Evolutionary conservation across 2,329 filamentous ascomycete genomes (phyloP), one percentile per base, ranked within the genome.

Genomic region (Diaporthe longicolla): DNA sequence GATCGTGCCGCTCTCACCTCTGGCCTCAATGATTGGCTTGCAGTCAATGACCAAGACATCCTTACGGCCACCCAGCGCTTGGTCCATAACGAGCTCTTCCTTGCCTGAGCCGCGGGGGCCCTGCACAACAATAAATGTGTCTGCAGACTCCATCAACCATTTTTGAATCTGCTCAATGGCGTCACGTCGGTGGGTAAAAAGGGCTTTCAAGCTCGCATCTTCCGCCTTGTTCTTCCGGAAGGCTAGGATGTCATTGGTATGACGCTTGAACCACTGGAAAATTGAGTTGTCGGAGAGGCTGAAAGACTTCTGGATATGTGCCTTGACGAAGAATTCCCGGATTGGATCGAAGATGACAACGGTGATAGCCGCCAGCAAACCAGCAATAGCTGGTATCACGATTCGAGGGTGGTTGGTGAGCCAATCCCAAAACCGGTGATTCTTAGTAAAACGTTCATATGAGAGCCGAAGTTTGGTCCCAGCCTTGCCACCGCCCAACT

Each of bases 341-440:
- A 99, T 95, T 0, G 97, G 97, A 78, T 99, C 97, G 79, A 99
- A 98, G 10, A 98, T 88, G 1, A 94, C 91, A 26, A 98, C 95
- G 0, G 95, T 97, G 63, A 97, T 86, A 45, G 93, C 92, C 0
- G 95, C 95, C 40, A 98, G 81, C 3, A 98, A 84, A 1, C 95
- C 96, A 21, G 94, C 95, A 1, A 98, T 71, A 1, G 93, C 84
- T 0, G 97, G 96, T 61, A 99, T 93, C 35, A 97, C 93, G 59
- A 98, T 94, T 65, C 95, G 90, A 0, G 96, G 95, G 79, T 99
- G 97, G 73, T 86, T 93, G 13, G 93, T 88, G 37, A 98, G 83
- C 95, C 95, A 98, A 76, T 97, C 94, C 86, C 93, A 93, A 72
- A 97, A 90, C 85, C 93, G 94, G 76, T 95, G 91, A 0, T 90